A percentile compares a stretch with the other conserved stretches of the same genome.
These are phyloP conservation scores for Cladosporium cucumerinum DNA, from an alignment of 2,329 filamentous ascomycete species.

Conservation along the genomic window DNA sequence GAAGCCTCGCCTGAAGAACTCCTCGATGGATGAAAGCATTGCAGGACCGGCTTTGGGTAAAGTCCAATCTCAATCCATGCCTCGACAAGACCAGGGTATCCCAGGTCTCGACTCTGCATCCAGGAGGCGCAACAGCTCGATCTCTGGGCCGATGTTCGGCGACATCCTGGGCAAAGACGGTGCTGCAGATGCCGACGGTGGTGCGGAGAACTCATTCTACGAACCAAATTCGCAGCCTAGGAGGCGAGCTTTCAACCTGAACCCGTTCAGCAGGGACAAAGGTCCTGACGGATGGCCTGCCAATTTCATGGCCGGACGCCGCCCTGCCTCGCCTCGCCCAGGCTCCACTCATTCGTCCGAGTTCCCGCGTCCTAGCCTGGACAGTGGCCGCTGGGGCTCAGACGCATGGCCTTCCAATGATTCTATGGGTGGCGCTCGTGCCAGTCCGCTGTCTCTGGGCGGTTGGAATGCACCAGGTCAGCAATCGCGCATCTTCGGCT, in stretches of 20 bases:
- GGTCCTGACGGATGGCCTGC: conserved; percentile 44
- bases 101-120: conserved; percentile 31
- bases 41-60: conserved; percentile 61
- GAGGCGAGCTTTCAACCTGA: conserved; percentile 50
- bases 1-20: conserved; percentile 59
- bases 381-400: conserved; percentile 56
- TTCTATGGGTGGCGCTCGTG: conserved; percentile 34
- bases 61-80: conserved; percentile 75
- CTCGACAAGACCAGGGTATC: conserved; percentile 50
- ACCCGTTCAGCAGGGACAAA: conserved; percentile 38
- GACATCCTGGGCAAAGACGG: conserved; percentile 34
- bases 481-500: conserved; percentile 40
- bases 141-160: conserved; percentile 47
- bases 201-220: conserved; percentile 20
- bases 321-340: conserved; percentile 57
- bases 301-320: conserved; percentile 23
- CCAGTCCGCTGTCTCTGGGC: conserved; percentile 37
- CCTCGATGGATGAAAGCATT: conserved; percentile 59
- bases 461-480: conserved; percentile 37
- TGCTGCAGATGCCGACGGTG: conserved; percentile 10
- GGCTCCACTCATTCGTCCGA: conserved; percentile 51
- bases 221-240: conserved; percentile 23
- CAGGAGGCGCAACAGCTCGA: conserved; percentile 51
- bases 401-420: conserved; percentile 32
- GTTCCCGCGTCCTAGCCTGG: conserved; percentile 73